Base-by-base conservation (phyloP, 192 early-diverging fungal species). In the Coemansia nantahalensis region DNA sequence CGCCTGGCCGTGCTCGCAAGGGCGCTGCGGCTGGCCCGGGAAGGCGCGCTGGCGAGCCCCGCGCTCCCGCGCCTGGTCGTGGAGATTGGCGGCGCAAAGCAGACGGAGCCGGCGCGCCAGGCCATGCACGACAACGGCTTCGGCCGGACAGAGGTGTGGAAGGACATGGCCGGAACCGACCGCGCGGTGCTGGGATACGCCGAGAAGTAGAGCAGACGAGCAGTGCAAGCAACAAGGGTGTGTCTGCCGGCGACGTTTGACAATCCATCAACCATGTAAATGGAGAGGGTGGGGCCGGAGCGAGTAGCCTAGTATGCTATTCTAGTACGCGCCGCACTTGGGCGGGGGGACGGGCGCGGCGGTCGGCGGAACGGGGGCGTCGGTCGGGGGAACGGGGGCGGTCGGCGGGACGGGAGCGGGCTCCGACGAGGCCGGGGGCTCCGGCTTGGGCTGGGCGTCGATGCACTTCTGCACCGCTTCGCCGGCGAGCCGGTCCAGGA, bases 41-140 rank as follows among this genome's bases (percentile, higher is more conserved):
- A 4, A 8, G 21, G 19, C 14, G 8, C 22, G 18, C 35, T 19
- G 16, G 16, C 19, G 38, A 73, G 21, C 23, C 51, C 40, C 13
- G 39, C 36, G 4, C 18, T 88, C 12, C 89, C 89, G 19, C 73
- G 83, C 2, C 28, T 94, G 14, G 84, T 92, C 4, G 81, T 94
- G 49, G 92, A 94, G 60, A 90, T 95, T 51, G 91, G 92, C 2
- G 86, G 86, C 4, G 35, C 52, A 12, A 77, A 86, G 36, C 94
- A 97, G 65, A 82, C 81, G 0, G 59, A 58, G 9, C 51, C 49
- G 0, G 72, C 88, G 0, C 49, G 53, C 5, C 38, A 65, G 14
- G 47, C 62, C 5, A 64, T 90, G 52, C 47, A 77, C 7, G 62
- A 67, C 21, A 62, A 74, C 23, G 85, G 84, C 7, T 83, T 88